Percentiles rank a stretch among this genome's conserved stretches.
Evolutionary conservation across 257 asterid species (phyloP).

Genomic region (Agastache rugosa): DNA sequence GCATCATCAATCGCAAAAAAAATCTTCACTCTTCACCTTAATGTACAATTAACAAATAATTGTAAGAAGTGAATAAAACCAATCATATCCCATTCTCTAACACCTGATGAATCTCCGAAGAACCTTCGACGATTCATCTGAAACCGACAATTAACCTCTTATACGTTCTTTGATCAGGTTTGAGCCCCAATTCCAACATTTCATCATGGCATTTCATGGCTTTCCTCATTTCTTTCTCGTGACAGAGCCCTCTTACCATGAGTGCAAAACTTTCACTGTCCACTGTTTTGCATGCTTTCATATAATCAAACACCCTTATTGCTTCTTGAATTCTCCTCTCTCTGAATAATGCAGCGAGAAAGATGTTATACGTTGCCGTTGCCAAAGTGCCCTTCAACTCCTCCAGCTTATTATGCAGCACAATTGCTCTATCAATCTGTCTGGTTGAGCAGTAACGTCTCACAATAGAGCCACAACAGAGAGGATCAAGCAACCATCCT

Average conservation of each 20-base stretch:
- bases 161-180: slow-evolving; percentile 61
- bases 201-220: slow-evolving; percentile 85
- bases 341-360: slow-evolving; percentile 54
- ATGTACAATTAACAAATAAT: not conserved
- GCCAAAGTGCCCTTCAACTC: slow-evolving; percentile 52
- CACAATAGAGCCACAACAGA: slow-evolving; percentile 60
- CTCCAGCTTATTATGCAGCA: slow-evolving; percentile 60
- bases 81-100: not conserved
- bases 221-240: slow-evolving; percentile 57
- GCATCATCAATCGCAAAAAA: not conserved
- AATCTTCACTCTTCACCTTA: not conserved
- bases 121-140: slow-evolving; percentile 37
- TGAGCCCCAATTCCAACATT: slow-evolving; percentile 72
- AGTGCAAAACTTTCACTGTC: slow-evolving; percentile 60
- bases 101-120: not conserved
- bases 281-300: slow-evolving; percentile 47
- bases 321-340: slow-evolving; percentile 56
- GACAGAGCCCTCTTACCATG: slow-evolving; percentile 66
- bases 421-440: slow-evolving; percentile 55
- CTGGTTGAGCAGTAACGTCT: slow-evolving; percentile 57
- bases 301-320: slow-evolving; percentile 61
- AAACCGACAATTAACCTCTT: slow-evolving; percentile 74
- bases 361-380: slow-evolving; percentile 44
- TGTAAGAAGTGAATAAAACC: not conserved
- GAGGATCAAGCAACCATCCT: slow-evolving; percentile 58